Conservation (phyloP, 1,139 yeast species). For the Suhomyces ambrosiae region DNA sequence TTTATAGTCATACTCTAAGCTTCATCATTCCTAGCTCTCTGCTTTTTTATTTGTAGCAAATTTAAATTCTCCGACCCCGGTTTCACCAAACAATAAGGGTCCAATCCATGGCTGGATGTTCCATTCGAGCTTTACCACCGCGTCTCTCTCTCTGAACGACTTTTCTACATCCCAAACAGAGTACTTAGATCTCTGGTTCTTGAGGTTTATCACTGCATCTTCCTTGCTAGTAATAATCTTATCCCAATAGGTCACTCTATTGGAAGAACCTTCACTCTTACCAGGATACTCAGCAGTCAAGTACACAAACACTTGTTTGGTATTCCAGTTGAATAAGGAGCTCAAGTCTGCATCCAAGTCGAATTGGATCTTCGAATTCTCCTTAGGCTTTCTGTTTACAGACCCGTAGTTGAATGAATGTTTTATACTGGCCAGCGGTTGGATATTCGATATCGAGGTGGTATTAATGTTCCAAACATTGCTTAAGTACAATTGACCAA, state of each 20-base stretch:
- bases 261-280: constrained; percentile 47
- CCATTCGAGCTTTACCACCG: constrained; percentile 78
- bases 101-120: constrained; percentile 93
- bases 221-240: constrained; percentile 62
- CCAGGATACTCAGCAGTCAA: constrained; percentile 88
- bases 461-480: constrained; percentile 49
- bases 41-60: constrained; percentile 30
- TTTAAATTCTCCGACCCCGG: constrained; percentile 34
- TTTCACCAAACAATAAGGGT: constrained; percentile 68
- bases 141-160: constrained; percentile 66
- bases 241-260: constrained; percentile 90
- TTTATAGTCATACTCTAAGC: no score
- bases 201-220: constrained; percentile 58
- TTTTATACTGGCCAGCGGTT: constrained; percentile 51
- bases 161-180: constrained; percentile 86
- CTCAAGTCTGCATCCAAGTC: constrained; percentile 68
- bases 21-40: constrained; percentile 1
- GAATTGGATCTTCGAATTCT: constrained; percentile 71
- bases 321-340: constrained; percentile 92
- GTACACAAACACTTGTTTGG: constrained; percentile 90
- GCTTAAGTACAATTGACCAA: constrained; percentile 48
- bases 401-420: constrained; percentile 78
- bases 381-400: constrained; percentile 68
- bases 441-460: constrained; percentile 41
- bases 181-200: constrained; percentile 67